Evolutionary conservation across 768 basidiomycete species (phyloP), one percentile per base, ranked within the genome.

Genomic region (Collybia sp.): DNA sequence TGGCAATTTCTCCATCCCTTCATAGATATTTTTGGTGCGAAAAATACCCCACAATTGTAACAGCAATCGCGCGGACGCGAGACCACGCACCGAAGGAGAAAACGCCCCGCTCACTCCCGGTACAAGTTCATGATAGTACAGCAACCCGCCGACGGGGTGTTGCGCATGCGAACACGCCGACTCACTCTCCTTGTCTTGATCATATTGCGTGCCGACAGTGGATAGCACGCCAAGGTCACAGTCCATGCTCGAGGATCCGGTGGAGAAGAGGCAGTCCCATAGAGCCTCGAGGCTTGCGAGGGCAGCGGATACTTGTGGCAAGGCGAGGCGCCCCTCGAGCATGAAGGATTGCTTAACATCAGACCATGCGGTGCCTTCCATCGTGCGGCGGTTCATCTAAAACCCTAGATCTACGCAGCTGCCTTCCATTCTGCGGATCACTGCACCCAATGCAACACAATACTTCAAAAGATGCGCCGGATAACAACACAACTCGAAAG

Each of bases 211-310:
- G 44, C 43, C 37, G 16, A 30, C 30, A 25, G 17, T 15, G 36
- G 35, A 40, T 33, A 43, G 42, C 12, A 54, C 47, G 15, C 55
- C 51, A 40, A 65, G 55, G 43, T 61, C 53, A 25, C 49, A 46
- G 44, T 58, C 50, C 20, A 49, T 54, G 1, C 38, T 20, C 1
- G 64, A 65, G 42, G 50, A 42, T 12, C 58, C 56, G n/a, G 51
- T 51, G 5, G 64, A 62, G 44, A 65, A 65, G 1, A 65, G 35
- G 18, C 56, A 48, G 31, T 65, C 59, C 64, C 64, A 65, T 10
- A 65, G 47, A 0, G 42, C 34, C 42, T 64, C 58, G 33, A 65
- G 37, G 9, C 59, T 52, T 18, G 43, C 15, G 13, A 65, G 25
- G 9, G 50, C 56, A 8, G 37, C 47, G 0, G 52, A 33, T 52